Base-by-base conservation (phyloP, 768 basidiomycete species). In the Leccinum boreale region DNA sequence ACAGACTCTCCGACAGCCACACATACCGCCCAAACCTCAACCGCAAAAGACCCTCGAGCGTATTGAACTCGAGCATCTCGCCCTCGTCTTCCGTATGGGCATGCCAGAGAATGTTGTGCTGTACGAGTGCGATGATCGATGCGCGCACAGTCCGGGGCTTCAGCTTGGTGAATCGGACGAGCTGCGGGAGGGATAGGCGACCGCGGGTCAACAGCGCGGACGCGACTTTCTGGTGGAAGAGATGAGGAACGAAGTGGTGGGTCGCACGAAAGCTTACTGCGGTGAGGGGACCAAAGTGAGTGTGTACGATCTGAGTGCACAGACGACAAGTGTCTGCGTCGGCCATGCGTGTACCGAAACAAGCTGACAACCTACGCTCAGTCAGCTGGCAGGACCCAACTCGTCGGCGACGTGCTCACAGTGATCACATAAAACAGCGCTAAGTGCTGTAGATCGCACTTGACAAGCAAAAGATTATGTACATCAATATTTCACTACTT, bases 51-150 rank as follows among this genome's bases (percentile, higher is more conserved):
- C 94, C 94, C 67, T 94, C 92, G 54, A 89, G 83, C 14, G 85
- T 75, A 65, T 94, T 93, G 61, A 96, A 77, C 70, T 97, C 94
- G 50, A 90, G 78, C 57, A 90, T 81, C 61, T 89, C 89, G 5
- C 82, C 84, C 44, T 85, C 87, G n/a, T 85, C 84, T 9, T 86
- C 85, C 5, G 80, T 80, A 39, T 81, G 81, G 9, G 87, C 82
- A 67, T 94, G 91, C 90, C 93, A 94, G 46, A 95, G 78, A 46
- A 97, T 73, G 72, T 97, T 94, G 69, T 98, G 95, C 69, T 98
- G 95, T 17, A 95, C 80, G 53, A 98, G 81, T 47, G 88, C 82
- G 47, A 97, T 76, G 19, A 95, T 75, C 19, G 85, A 80, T 26
- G 86, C 85, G 53, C 89, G 85, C 14, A 87, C 81, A 1, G 80